Evolutionary conservation across 495 filamentous ascomycete genomes (phyloP).

Genomic region (Penicillium verhagenii): DNA sequence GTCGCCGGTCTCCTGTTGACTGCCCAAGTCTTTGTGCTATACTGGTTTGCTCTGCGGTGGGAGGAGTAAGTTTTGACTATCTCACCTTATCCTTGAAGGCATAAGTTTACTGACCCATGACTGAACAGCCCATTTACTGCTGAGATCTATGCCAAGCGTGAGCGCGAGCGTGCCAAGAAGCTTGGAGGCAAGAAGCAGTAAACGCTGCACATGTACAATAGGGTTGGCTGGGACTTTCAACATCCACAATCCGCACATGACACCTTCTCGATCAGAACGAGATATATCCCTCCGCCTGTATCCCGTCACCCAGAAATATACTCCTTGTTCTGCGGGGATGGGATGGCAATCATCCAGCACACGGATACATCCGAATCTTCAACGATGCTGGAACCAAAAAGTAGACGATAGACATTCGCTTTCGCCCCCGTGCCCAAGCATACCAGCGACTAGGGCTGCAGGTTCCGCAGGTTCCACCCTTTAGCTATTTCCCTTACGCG

Average conservation of each 20-base stretch:
- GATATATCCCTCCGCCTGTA: neutral
- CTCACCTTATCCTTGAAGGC: neutral
- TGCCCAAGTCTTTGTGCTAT: constrained; percentile 69
- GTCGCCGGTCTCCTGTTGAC: constrained; percentile 84
- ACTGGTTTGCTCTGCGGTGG: constrained; percentile 79
- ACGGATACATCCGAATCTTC: constrained; percentile 28
- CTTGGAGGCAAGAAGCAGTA: constrained; percentile 43
- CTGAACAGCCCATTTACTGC: constrained; percentile 78
- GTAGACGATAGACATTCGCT: constrained; percentile 22
- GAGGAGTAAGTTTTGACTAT: constrained; percentile 65
- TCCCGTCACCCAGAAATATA: neutral
- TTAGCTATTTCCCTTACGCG: constrained; percentile 25
- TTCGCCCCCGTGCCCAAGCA: neutral
- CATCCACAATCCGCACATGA: constrained; percentile 30
- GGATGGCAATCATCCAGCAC: constrained; percentile 11
- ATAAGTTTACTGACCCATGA: constrained; percentile 15
- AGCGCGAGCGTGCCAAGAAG: constrained; percentile 47
- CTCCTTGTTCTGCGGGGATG: neutral
- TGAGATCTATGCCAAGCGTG: constrained; percentile 88
- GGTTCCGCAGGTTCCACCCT: neutral
- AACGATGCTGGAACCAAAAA: constrained; percentile 30
- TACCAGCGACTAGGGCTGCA: neutral
- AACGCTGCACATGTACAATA: constrained; percentile 14
- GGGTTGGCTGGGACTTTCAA: constrained; percentile 36
- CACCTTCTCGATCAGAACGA: constrained; percentile 9